Evolutionary conservation across 1,284 basidiomycete species (phyloP), one percentile per base, ranked within the genome.

Genomic region (Tilletiopsis washingtonensis): DNA sequence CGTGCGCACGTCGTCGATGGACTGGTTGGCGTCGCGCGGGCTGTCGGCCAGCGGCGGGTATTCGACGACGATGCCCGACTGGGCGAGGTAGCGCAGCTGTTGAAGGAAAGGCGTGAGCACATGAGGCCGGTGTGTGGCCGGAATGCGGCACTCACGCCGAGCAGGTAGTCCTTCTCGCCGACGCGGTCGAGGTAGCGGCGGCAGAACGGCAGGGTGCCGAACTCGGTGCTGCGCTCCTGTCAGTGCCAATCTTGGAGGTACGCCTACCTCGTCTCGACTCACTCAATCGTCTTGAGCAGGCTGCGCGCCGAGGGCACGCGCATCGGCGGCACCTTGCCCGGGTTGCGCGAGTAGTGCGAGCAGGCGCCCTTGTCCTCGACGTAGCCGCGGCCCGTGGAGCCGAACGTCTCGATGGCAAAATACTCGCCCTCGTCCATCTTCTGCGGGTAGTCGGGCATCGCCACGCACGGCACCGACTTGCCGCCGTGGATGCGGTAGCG

Each of bases 371-470:
- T 43, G 34, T 98, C 93, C 12, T 88, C 79, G n/a, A 97, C 89
- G 40, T 84, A 80, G 3, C 93, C 94, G 38, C 86, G 80, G n/a
- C 94, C 94, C 0, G 93, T 98, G 21, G 86, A 88, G 20, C 94
- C 94, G 75, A 99, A 99, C 0, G 94, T 98, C 76, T 99, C 94
- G 57, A 99, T 96, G 14, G 94, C 94, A 74, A 91, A 98, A 75
- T 96, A 94, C 72, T 99, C 94, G 32, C 91, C 93, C 75, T 99
- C 94, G 74, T 98, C 94, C 94, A 98, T 99, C 77, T 89, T 94
- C 19, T 86, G 89, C 40, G 66, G 83, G 81, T 74, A 93, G 88
- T 48, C 83, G 80, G 56, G 70, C 75, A 86, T 88, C n/a, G 63
- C 62, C 39, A 97, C 88, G 49, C 97, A 82, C 40, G 88, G 81